Evolutionary conservation across 805 yeast species (phyloP), one percentile per base, ranked within the genome.

Genomic region (Candida golubevii): DNA sequence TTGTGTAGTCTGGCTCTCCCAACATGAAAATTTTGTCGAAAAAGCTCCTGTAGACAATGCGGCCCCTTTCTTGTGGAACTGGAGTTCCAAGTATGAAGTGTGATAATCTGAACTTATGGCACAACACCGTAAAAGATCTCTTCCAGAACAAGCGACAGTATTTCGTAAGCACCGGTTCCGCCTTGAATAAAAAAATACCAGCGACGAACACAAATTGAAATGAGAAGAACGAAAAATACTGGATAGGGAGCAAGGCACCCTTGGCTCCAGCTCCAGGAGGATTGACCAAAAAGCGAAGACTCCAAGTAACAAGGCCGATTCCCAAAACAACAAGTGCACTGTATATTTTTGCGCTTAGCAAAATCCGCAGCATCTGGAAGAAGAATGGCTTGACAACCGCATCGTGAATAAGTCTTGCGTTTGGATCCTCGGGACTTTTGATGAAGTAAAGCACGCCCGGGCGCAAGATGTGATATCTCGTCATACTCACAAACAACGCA

Each of bases 361-460:
- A 72, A 28, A 90, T 82, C 50, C 96, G 74, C 27, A 84, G 79
- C 18, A 90, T 49, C 60, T 93, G 97, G 37, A 83, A 67, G 8
- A 64, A 50, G 56, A 91, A 75, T 0, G 96, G 86, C 52, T 85
- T 80, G 46, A 85, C 83, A 42, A 93, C 64, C 1, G 96, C 93
- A 59, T 90, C 96, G 52, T 88, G 91, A 35, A 91, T 75, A 10
- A 93, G 77, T 52, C 91, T 80, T 37, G 88, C 82, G 54, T 87
- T 85, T 33, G 96, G 96, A 60, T 93, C 97, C 55, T 89, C 97
- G 5, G 97, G 96, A 18, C 96, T 88, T 55, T 96, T 77, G 48
- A 93, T 85, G 67, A 93, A 93, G 62, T 81, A 93, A 38, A 93
- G 70, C 8, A 88, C 96, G 10, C 99, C 99, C 0, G 85, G 83